Percentiles rank a stretch among this genome's conserved stretches.
phyloP scores from a whole-genome alignment of 371 early-diverging fungal genomes.

The Mucor mucedo region DNA sequence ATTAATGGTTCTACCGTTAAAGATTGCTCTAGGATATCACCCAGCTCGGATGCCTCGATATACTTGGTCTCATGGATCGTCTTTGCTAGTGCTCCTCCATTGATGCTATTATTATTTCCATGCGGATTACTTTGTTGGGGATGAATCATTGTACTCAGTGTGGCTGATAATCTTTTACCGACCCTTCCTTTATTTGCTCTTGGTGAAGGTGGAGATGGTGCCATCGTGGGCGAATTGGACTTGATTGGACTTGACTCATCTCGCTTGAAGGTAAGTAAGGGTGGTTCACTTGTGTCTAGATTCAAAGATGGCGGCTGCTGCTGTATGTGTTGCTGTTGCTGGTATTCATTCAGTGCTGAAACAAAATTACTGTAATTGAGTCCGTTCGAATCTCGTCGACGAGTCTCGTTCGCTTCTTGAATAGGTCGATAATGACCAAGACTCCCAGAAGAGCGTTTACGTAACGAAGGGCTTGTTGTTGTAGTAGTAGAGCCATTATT shows the following conservation, averaged over 20 bases:
- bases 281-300: not conserved
- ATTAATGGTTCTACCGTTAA: slow-evolving; percentile 30
- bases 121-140: slow-evolving; percentile 19
- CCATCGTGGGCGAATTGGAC: too few species aligned
- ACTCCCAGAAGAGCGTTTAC: slow-evolving; percentile 22
- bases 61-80: slow-evolving; percentile 8
- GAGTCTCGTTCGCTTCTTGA: not conserved
- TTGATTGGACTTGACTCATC: slow-evolving; percentile 1
- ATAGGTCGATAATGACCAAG: slow-evolving; percentile 3
- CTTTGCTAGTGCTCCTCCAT: not conserved
- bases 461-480: not conserved
- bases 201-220: slow-evolving; percentile 2
- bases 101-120: not conserved
- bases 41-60: slow-evolving; percentile 17
- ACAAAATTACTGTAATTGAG: slow-evolving; percentile 11
- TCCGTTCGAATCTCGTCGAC: slow-evolving; percentile 19
- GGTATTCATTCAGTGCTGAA: slow-evolving; percentile 8
- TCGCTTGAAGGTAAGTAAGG: not conserved
- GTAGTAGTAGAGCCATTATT: not conserved
- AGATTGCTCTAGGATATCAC: not conserved
- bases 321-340: slow-evolving; percentile 5
- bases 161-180: slow-evolving; percentile 15
- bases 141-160: slow-evolving; percentile 2
- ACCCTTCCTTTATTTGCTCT: slow-evolving; percentile 15
- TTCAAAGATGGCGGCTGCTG: not conserved